phyloP scores from a whole-genome alignment of 495 filamentous ascomycete genomes.

The Podospora comata region DNA sequence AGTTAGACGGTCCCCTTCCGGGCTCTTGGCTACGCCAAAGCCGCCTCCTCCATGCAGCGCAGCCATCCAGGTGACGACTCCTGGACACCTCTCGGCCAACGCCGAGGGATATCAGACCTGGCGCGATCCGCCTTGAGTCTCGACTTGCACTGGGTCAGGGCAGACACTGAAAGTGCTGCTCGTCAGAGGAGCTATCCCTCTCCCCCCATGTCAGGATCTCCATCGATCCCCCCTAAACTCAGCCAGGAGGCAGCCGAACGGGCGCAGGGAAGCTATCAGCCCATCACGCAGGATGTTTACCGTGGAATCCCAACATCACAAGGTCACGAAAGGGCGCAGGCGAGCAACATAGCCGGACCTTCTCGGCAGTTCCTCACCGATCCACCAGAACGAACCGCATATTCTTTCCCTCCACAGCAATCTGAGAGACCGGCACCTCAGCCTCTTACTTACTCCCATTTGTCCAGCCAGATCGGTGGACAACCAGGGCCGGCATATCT shows the following conservation, averaged over 20 bases:
- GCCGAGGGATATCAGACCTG: slow-evolving; percentile 60
- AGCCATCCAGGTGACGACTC: slow-evolving; percentile 42
- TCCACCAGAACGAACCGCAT: slow-evolving; percentile 40
- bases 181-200: slow-evolving; percentile 65
- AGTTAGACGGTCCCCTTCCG: slow-evolving; percentile 25
- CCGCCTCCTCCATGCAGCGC: slow-evolving; percentile 49
- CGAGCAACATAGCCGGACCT: slow-evolving; percentile 31
- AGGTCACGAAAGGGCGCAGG: slow-evolving; percentile 39
- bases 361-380: slow-evolving; percentile 39
- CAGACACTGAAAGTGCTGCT: slow-evolving; percentile 65
- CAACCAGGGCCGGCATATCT: slow-evolving; percentile 33
- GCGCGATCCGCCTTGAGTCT: slow-evolving; percentile 57
- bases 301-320: slow-evolving; percentile 41
- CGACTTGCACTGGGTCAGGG: slow-evolving; percentile 64
- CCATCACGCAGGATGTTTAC: slow-evolving; percentile 48
- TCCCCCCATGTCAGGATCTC: slow-evolving; percentile 84
- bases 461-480: slow-evolving; percentile 28
- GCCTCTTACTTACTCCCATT: slow-evolving; percentile 38
- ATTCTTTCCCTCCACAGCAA: slow-evolving; percentile 36
- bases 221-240: slow-evolving; percentile 63
- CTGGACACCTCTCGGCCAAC: slow-evolving; percentile 55
- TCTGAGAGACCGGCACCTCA: slow-evolving; percentile 36
- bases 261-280: slow-evolving; percentile 50
- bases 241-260: slow-evolving; percentile 58
- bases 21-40: slow-evolving; percentile 23